Conservation (phyloP, 352 stramenopile genomes). For the Aphanomyces stellatus region DNA sequence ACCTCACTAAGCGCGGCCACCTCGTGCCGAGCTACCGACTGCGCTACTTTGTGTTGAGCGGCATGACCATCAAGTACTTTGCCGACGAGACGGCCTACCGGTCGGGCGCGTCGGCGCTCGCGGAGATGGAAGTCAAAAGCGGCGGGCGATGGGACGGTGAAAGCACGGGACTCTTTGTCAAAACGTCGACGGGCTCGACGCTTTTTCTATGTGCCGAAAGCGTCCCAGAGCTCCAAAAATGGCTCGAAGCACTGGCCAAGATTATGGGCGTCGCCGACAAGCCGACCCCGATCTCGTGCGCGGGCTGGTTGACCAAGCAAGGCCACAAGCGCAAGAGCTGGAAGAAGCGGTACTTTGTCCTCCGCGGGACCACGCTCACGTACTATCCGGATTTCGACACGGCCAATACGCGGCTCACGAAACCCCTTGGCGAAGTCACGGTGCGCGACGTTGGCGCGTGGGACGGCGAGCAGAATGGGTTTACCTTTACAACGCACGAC, state of each 20-base stretch:
- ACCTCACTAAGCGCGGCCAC: constrained; percentile 73
- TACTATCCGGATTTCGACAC: constrained; percentile 86
- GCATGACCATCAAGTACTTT: constrained; percentile 74
- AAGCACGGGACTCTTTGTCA: constrained; percentile 76
- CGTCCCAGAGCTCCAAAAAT: constrained; percentile 71
- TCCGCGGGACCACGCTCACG: constrained; percentile 60
- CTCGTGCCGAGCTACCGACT: constrained; percentile 79
- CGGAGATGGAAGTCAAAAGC: constrained; percentile 72
- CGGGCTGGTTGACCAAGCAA: constrained; percentile 83
- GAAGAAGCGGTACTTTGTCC: constrained; percentile 87
- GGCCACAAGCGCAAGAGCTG: constrained; percentile 87
- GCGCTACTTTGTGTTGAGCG: constrained; percentile 81
- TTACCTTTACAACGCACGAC: constrained; percentile 86
- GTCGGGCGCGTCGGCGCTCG: constrained; percentile 75
- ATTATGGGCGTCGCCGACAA: constrained; percentile 18
- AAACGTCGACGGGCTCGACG: constrained; percentile 72
- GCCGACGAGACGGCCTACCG: constrained; percentile 75
- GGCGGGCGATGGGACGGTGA: constrained; percentile 75
- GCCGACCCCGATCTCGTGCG: constrained; percentile 59
- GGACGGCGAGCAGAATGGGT: constrained; percentile 79
- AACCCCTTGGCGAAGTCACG: constrained; percentile 64
- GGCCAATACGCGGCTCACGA: constrained; percentile 70
- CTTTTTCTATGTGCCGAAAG: constrained; percentile 81
- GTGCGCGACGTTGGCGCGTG: constrained; percentile 80
- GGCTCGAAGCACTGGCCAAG: constrained; percentile 59